These are phyloP conservation scores for Taxillus chinensis DNA, from an alignment of 164 flowering plant genomes.

Conservation along the genomic window DNA sequence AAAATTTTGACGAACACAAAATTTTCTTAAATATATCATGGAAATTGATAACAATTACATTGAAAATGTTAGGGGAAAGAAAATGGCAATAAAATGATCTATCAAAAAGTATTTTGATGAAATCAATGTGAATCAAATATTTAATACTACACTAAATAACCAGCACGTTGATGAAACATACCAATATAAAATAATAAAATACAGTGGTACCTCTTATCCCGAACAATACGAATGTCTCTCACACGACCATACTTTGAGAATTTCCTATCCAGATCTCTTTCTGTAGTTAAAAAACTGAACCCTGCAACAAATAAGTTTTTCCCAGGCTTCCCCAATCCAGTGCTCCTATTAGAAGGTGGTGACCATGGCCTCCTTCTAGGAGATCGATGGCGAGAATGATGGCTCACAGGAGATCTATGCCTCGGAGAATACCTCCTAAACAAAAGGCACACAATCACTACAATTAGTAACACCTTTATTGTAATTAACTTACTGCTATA, in stretches of 20 bases:
- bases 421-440: constrained; percentile 27
- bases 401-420: constrained; percentile 18
- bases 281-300: constrained; percentile 31
- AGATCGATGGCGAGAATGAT: constrained; percentile 20
- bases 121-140: no score
- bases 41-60: no score
- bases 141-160: no score
- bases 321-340: constrained; percentile 35
- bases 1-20: no score
- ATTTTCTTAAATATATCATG: no score
- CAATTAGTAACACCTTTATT: not conserved
- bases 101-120: no score
- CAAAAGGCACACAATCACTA: constrained; percentile 1
- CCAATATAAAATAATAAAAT: no score
- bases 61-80: no score
- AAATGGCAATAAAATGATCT: no score
- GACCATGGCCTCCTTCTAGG: constrained; percentile 30
- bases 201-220: constrained; percentile 28
- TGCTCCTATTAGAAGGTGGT: constrained; percentile 29
- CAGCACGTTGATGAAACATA: no score
- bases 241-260: constrained; percentile 37
- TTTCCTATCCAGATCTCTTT: constrained; percentile 34
- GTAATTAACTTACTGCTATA: not conserved
- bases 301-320: constrained; percentile 36
- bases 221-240: constrained; percentile 34